Conservation (phyloP, 2,329 filamentous ascomycete species). For the Aspergillus spinulosporus region DNA sequence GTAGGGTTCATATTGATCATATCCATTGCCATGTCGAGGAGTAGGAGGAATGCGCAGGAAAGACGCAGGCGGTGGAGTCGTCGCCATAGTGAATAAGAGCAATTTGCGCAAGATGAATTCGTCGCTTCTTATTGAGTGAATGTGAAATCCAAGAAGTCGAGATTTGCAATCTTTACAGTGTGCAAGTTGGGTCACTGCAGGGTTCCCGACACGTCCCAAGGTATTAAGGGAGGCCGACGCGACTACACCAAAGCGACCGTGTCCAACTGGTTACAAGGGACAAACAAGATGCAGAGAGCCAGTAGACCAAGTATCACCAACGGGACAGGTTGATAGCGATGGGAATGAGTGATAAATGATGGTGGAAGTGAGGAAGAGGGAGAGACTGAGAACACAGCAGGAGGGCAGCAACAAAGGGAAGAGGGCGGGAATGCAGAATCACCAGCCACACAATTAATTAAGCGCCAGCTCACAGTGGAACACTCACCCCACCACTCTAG, state of each 20-base stretch:
- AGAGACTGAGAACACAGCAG: not conserved
- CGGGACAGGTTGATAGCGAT: conserved; percentile 7
- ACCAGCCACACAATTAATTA: conserved; percentile 18
- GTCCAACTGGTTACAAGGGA: conserved; percentile 6
- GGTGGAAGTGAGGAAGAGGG: conserved; percentile 1
- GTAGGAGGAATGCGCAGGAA: conserved; percentile 44
- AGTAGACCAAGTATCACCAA: conserved; percentile 8
- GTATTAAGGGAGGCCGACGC: conserved; percentile 23
- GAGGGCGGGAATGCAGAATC: conserved; percentile 5
- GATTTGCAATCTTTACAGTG: not conserved
- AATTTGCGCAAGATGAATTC: conserved; percentile 6
- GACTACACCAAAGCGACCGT: conserved; percentile 19
- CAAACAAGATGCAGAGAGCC: conserved; percentile 9
- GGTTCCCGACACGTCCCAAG: conserved; percentile 8
- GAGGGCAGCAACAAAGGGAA: conserved; percentile 7
- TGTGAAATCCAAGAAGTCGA: conserved; percentile 9
- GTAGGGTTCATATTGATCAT: conserved; percentile 45
- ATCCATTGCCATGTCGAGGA: conserved; percentile 48
- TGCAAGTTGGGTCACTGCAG: not conserved
- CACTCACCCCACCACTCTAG: conserved; percentile 8
- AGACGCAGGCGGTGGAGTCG: conserved; percentile 47
- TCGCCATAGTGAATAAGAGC: conserved; percentile 38
- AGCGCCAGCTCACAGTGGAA: not conserved
- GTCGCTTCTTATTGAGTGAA: not conserved
- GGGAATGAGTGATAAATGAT: conserved; percentile 10